A percentile compares a stretch with the other conserved stretches of the same genome.
Conservation (phyloP, 768 basidiomycete species). For the Cystofilobasidium bisporidii region DNA sequence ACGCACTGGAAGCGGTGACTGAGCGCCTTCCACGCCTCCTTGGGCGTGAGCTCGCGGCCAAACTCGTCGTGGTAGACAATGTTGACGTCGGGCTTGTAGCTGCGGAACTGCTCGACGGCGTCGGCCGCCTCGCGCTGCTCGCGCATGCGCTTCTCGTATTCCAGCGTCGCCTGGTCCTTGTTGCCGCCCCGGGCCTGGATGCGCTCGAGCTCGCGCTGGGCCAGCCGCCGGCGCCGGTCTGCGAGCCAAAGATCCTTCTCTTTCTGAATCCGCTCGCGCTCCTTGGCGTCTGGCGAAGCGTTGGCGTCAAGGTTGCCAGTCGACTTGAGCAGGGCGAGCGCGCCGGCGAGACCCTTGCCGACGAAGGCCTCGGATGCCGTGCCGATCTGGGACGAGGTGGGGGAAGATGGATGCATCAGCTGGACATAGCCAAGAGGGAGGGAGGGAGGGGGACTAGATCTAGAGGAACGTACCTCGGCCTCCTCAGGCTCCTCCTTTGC, state of each 20-base stretch:
- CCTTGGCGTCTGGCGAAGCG: conserved; percentile 55
- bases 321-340: conserved; percentile 66
- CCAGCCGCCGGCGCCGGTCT: conserved; percentile 63
- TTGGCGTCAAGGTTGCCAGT: conserved; percentile 67
- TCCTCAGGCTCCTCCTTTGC: conserved; percentile 50
- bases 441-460: not conserved
- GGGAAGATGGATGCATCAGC: not conserved
- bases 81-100: conserved; percentile 94
- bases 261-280: conserved; percentile 71
- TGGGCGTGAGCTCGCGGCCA: conserved; percentile 72
- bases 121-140: conserved; percentile 85
- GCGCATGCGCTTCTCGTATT: conserved; percentile 83
- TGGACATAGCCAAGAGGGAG: not conserved
- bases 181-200: conserved; percentile 57
- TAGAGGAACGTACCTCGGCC: conserved; percentile 36
- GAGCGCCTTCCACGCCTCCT: conserved; percentile 97
- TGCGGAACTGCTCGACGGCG: conserved; percentile 69
- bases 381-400: conserved; percentile 11
- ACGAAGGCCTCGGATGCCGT: conserved; percentile 59
- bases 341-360: conserved; percentile 74
- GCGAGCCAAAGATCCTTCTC: conserved; percentile 86
- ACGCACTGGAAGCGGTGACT: conserved; percentile 84
- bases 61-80: conserved; percentile 96
- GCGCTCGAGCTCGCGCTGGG: conserved; percentile 70
- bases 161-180: conserved; percentile 86